phyloP scores from a whole-genome alignment of 2,329 filamentous ascomycete species.

The Colletotrichum plurivorum region DNA sequence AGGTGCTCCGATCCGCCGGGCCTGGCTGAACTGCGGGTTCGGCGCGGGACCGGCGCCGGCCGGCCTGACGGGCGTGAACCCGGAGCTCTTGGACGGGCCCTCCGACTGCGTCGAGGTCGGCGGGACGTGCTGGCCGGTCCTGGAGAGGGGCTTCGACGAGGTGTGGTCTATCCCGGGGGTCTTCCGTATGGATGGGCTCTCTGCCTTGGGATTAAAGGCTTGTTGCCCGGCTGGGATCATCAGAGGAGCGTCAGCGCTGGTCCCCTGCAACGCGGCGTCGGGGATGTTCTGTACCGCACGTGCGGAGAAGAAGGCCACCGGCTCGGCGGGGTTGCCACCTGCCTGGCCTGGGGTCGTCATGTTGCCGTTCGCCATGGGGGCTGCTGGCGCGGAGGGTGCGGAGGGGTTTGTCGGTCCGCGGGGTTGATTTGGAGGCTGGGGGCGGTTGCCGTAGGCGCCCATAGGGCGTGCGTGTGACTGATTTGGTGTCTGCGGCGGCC shows the following conservation, averaged over 20 bases:
- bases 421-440: constrained; percentile 43
- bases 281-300: constrained; percentile 72
- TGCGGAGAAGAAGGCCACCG: constrained; percentile 79
- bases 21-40: constrained; percentile 68
- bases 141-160: constrained; percentile 80
- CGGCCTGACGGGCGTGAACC: constrained; percentile 39
- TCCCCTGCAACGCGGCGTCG: constrained; percentile 57
- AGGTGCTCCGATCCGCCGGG: constrained; percentile 72
- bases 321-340: constrained; percentile 51
- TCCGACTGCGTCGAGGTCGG: constrained; percentile 49
- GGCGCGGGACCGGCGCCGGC: constrained; percentile 46
- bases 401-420: constrained; percentile 38
- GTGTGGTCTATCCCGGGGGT: constrained; percentile 89
- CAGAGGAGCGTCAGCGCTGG: constrained; percentile 56
- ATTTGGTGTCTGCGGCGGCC: constrained; percentile 54
- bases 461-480: constrained; percentile 46
- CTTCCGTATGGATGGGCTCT: constrained; percentile 89
- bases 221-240: constrained; percentile 59
- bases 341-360: constrained; percentile 44
- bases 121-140: constrained; percentile 67
- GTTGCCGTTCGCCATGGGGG: constrained; percentile 22
- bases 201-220: constrained; percentile 80
- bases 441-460: constrained; percentile 43
- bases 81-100: constrained; percentile 38
- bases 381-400: constrained; percentile 38